Evolutionary conservation across 2,329 filamentous ascomycete species (phyloP).

Genomic region (Aspergillus sergii): DNA sequence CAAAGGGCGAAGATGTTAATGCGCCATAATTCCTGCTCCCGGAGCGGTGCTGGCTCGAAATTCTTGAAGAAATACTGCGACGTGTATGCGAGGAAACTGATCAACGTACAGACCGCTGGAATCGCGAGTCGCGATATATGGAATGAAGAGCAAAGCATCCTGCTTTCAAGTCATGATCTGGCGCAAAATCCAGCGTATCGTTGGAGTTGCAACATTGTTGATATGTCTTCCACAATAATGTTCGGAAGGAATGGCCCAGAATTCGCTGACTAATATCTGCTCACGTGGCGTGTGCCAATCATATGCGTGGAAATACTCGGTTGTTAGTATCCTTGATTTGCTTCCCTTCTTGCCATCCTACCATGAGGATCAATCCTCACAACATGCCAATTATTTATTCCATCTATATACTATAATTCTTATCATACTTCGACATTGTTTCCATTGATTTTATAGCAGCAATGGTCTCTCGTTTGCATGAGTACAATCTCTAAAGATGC

Average conservation of each 20-base stretch:
- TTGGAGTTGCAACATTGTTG: background rate
- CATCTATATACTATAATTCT: constrained; percentile 9
- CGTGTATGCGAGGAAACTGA: constrained; percentile 61
- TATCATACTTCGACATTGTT: background rate
- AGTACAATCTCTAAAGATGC: constrained; percentile 37
- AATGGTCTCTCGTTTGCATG: constrained; percentile 3
- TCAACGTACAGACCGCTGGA: constrained; percentile 57
- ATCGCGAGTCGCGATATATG: constrained; percentile 50
- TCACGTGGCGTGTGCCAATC: constrained; percentile 12
- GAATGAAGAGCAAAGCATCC: constrained; percentile 28
- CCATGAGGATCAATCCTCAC: background rate
- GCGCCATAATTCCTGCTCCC: constrained; percentile 50
- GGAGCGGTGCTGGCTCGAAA: constrained; percentile 58
- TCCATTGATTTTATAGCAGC: too few species aligned
- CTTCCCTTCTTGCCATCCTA: background rate
- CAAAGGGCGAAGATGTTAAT: constrained; percentile 59
- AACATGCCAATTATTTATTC: background rate
- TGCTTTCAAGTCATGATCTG: background rate
- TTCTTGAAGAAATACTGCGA: constrained; percentile 61
- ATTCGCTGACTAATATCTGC: constrained; percentile 8
- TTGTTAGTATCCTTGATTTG: background rate
- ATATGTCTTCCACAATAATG: background rate
- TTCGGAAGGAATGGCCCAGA: background rate
- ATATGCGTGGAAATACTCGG: constrained; percentile 22
- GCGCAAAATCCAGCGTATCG: background rate